These are phyloP conservation scores for Wallacemonas sp. DNA, from an alignment of 208 protist genomes.

Conservation along the genomic window DNA sequence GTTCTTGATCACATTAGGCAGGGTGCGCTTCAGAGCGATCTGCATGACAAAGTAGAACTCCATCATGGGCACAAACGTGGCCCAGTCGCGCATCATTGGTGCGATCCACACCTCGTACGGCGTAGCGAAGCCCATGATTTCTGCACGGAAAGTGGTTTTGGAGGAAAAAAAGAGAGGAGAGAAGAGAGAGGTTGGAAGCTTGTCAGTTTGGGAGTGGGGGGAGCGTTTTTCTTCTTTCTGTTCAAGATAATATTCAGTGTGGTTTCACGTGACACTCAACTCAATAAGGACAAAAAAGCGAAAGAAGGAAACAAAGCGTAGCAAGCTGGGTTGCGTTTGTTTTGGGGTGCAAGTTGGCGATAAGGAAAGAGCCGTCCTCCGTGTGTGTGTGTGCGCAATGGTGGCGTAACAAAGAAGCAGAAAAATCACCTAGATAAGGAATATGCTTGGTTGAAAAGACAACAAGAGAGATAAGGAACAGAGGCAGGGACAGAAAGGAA, in stretches of 20 bases:
- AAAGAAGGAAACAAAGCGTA: neutral
- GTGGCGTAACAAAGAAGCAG: neutral
- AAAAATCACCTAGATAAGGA: neutral
- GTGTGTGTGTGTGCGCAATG: too few relatives aligned
- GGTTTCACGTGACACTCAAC: too few relatives aligned
- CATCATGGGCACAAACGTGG: slow-evolving; percentile 55
- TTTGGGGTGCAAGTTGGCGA: too few relatives aligned
- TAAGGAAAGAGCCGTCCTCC: too few relatives aligned
- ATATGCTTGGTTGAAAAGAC: too few relatives aligned
- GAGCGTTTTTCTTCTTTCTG: slow-evolving; percentile 12
- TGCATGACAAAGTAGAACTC: slow-evolving; percentile 64
- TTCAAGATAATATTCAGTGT: too few relatives aligned
- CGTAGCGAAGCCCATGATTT: slow-evolving; percentile 56
- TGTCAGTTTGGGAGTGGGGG: too few relatives aligned
- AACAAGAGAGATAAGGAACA: too few relatives aligned
- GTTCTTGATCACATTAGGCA: slow-evolving; percentile 33
- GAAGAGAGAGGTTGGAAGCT: too few relatives aligned
- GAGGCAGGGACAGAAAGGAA: too few relatives aligned
- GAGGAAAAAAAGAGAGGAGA: too few relatives aligned
- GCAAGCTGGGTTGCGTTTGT: neutral
- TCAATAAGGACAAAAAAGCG: too few relatives aligned
- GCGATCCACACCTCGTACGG: slow-evolving; percentile 66
- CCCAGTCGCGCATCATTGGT: slow-evolving; percentile 54
- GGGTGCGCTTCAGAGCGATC: slow-evolving; percentile 24
- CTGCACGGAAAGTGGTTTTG: neutral